Evolutionary conservation across 371 early-diverging fungal species (phyloP), one percentile per base, ranked within the genome.

Genomic region (Mucor irregularis): DNA sequence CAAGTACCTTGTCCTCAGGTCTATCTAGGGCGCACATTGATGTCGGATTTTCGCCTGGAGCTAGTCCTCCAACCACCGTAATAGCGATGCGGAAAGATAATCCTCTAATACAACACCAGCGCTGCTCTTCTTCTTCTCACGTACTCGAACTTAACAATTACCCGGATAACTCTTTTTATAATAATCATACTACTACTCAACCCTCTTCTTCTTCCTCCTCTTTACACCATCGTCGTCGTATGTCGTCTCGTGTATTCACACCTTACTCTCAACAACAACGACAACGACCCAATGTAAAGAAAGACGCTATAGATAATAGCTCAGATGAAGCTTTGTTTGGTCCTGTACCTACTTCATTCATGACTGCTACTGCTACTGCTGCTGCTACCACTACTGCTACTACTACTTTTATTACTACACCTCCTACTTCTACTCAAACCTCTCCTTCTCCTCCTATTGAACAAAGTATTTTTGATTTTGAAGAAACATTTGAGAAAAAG

Each of bases 21-120:
- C 34, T 46, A 48, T n/a, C 40, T 29, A 26, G 14, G 30, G 31
- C 30, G n/a, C 11, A n/a, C 21, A 14, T 25, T 48, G 19, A 14
- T 16, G 62, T 56, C 38, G 62, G 62, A 37, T 61, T 61, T 61
- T 61, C 44, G 21, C 44, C 51, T 43, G 56, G 50, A 30, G 26
- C 44, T 29, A 22, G 24, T 21, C 44, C 56, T 61, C n/a, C 56
- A 61, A 31, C 62, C 62, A 46, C 62, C 62, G 24, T 61, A 56
- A 56, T 22, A 40, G 31, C 16, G 31, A 35, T 33, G 31, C 33
- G 50, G n/a, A 49, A 28, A 6, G 21, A 34, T 8, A 26, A 22
- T 8, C 24, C 22, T 5, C 31, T 40, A 39, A 39, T 39, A 39
- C 40, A 48, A 5, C 34, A 31, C 2, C 21, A 19, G 13, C 22